Evolutionary conservation across 805 yeast species (phyloP).

Genomic region (Kodamaea neixiangensis): DNA sequence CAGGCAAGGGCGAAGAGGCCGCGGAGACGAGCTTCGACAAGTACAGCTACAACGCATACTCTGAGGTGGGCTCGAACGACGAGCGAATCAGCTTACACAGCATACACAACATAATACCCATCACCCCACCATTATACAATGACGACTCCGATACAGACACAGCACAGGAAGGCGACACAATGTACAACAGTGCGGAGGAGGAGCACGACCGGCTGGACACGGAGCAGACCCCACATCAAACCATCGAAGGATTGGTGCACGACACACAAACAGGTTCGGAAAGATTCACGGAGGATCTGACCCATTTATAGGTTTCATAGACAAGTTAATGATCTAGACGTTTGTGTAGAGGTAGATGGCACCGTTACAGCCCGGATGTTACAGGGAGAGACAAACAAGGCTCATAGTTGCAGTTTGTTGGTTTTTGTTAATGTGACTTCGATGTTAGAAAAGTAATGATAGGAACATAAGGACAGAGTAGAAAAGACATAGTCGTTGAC

Average conservation of each 20-base stretch:
- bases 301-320: background rate
- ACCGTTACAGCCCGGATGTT: no score
- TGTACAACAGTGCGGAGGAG: slow-evolving; percentile 10
- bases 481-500: no score
- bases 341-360: background rate
- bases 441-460: background rate
- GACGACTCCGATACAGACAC: slow-evolving; percentile 8
- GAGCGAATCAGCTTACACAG: slow-evolving; percentile 46
- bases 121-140: slow-evolving; percentile 40
- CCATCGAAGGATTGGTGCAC: slow-evolving; percentile 1
- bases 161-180: slow-evolving; percentile 11
- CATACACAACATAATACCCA: slow-evolving; percentile 27
- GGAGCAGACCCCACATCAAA: background rate
- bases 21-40: slow-evolving; percentile 25
- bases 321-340: background rate
- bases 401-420: background rate
- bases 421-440: background rate
- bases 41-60: slow-evolving; percentile 40
- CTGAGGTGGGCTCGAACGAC: slow-evolving; percentile 38
- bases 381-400: background rate
- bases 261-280: background rate
- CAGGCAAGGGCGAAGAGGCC: slow-evolving; percentile 9
- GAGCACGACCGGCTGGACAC: background rate
- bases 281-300: background rate
- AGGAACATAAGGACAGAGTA: no score